A percentile compares a stretch with the other conserved stretches of the same genome.
Conservation (phyloP, 768 basidiomycete species). For the Lactarius hengduanensis region DNA sequence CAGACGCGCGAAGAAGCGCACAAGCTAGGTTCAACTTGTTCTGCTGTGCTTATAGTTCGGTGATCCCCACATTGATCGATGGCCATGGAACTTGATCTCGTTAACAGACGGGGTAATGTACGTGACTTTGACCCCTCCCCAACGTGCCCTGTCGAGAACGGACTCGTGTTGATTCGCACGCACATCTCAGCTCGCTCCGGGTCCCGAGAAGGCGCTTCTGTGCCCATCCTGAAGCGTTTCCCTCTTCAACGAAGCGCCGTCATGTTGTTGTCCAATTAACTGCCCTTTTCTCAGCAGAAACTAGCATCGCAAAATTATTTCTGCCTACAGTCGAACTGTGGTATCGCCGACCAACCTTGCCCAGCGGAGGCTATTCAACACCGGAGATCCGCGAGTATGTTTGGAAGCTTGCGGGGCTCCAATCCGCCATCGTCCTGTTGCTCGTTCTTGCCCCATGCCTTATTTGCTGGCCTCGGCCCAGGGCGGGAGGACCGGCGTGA, state of each 20-base stretch:
- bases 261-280: neutral
- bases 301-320: neutral
- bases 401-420: conserved; percentile 13
- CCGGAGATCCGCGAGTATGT: conserved; percentile 6
- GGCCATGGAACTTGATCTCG: neutral
- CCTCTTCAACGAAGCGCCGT: neutral
- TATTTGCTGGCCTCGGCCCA: neutral
- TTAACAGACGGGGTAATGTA: conserved; percentile 12
- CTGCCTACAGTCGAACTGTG: neutral
- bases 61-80: neutral
- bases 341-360: neutral
- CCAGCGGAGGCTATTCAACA: neutral
- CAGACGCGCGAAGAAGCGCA: neutral
- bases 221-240: neutral
- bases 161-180: conserved; percentile 11
- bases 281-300: conserved; percentile 13
- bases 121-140: conserved; percentile 6
- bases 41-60: neutral
- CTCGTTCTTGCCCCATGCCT: neutral
- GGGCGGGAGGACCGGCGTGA: conserved; percentile 1
- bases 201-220: neutral
- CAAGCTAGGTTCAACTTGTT: neutral
- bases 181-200: conserved; percentile 12
- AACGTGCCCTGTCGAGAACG: neutral
- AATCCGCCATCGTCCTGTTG: neutral